Evolutionary conservation across 768 basidiomycete species (phyloP).

Genomic region (Cystobasidium ongulense): DNA sequence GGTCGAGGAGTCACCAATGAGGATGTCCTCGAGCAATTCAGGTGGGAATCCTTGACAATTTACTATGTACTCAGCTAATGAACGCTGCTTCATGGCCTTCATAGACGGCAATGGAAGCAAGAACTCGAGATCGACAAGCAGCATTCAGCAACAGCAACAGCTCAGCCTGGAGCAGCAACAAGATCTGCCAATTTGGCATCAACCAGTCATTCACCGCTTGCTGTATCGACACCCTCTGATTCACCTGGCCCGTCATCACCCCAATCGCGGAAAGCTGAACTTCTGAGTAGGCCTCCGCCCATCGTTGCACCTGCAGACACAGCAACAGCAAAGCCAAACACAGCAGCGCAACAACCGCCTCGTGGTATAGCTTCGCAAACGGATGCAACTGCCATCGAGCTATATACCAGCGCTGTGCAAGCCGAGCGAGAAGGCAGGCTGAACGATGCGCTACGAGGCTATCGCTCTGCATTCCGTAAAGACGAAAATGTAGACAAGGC

Average conservation of each 20-base stretch:
- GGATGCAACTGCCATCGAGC: conserved; percentile 35
- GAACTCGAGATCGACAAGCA: not conserved
- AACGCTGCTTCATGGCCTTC: not conserved
- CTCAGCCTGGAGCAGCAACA: no score
- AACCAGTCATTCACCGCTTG: not conserved
- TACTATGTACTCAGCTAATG: not conserved
- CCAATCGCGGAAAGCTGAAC: conserved; percentile 7
- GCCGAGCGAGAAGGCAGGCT: conserved; percentile 38
- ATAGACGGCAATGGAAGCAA: conserved; percentile 14
- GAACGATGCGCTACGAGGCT: conserved; percentile 21
- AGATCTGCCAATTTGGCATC: not conserved
- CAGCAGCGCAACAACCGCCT: not conserved
- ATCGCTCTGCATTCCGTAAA: conserved; percentile 34
- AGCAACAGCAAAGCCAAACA: not conserved
- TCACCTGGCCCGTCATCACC: not conserved
- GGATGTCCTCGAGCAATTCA: conserved; percentile 8
- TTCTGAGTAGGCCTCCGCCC: conserved; percentile 6
- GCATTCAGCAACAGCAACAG: not conserved
- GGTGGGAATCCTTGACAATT: not conserved
- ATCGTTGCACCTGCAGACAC: not conserved
- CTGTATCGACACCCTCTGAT: not conserved
- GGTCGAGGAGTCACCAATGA: not conserved
- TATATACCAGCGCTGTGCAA: conserved; percentile 36
- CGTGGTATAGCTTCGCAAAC: not conserved
- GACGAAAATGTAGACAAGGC: conserved; percentile 39